These are phyloP conservation scores for Albugo laibachii DNA, from an alignment of 352 stramenopile species.

Conservation along the genomic window DNA sequence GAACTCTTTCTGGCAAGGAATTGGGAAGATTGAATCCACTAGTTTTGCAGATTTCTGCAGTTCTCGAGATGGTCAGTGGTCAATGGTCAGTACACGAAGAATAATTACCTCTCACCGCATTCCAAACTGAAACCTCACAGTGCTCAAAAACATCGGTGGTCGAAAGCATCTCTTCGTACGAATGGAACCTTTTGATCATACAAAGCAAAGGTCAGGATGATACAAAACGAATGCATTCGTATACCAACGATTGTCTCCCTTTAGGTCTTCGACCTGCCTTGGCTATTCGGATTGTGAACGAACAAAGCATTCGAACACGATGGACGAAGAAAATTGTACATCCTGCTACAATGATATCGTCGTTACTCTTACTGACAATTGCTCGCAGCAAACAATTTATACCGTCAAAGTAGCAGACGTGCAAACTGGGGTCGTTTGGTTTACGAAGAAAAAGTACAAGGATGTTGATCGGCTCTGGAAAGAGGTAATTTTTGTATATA, in stretches of 20 bases:
- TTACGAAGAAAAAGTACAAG: constrained; percentile 58
- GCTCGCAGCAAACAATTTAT: constrained; percentile 28
- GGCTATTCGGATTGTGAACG: constrained; percentile 41
- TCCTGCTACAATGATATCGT: too few species aligned
- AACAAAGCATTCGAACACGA: too few species aligned
- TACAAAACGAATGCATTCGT: background rate
- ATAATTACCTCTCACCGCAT: background rate
- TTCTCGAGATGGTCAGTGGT: constrained; percentile 26
- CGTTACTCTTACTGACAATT: background rate
- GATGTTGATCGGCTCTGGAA: constrained; percentile 65
- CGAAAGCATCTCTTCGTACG: constrained; percentile 58
- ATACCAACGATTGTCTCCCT: background rate
- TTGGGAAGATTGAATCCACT: constrained; percentile 48
- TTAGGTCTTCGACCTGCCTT: constrained; percentile 54
- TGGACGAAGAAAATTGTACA: too few species aligned
- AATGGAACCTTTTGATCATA: constrained; percentile 64
- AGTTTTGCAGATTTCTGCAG: constrained; percentile 10
- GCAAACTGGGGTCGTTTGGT: constrained; percentile 70
- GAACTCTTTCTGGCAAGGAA: constrained; percentile 59
- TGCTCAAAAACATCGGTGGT: background rate
- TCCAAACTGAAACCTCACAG: background rate
- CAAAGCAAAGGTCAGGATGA: constrained; percentile 41
- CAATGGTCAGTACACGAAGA: constrained; percentile 63
- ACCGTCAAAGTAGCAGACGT: constrained; percentile 67
- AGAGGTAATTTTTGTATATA: constrained; percentile 20